Evolutionary conservation across 345 rosid species (phyloP).

Genomic region (Boechera divaricarpa): DNA sequence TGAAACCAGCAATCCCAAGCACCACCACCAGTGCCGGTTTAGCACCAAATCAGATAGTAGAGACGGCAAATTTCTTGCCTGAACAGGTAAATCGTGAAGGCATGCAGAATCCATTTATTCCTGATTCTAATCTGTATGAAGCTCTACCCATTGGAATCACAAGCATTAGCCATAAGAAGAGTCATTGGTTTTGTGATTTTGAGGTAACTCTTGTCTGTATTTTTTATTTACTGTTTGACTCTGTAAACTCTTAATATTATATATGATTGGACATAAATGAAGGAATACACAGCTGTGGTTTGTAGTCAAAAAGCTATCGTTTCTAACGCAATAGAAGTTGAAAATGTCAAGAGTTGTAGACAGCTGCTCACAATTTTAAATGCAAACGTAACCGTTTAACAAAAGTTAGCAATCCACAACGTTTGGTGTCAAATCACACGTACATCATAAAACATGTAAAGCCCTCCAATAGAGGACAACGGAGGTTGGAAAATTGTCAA

Average conservation of each 20-base stretch:
- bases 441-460: too few species aligned
- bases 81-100: slow-evolving; percentile 37
- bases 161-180: slow-evolving; percentile 30
- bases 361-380: too few species aligned
- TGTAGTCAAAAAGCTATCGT: too few species aligned
- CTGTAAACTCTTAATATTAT: slow-evolving; percentile 4
- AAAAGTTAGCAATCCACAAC: too few species aligned
- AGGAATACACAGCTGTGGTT: background rate
- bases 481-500: too few species aligned
- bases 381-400: too few species aligned
- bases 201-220: background rate
- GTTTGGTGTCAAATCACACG: too few species aligned
- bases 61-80: slow-evolving; percentile 3
- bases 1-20: slow-evolving; percentile 26
- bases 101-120: slow-evolving; percentile 23
- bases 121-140: slow-evolving; percentile 31
- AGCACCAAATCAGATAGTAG: slow-evolving; percentile 40
- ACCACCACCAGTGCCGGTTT: slow-evolving; percentile 19
- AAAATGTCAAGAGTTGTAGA: too few species aligned
- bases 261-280: slow-evolving; percentile 22
- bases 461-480: too few species aligned
- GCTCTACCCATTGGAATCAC: slow-evolving; percentile 45
- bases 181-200: slow-evolving; percentile 33
- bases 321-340: too few species aligned
- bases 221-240: background rate